A percentile compares a stretch with the other conserved stretches of the same genome.
Evolutionary conservation across 352 stramenopile genomes (phyloP).

Genomic region (Phytophthora melonis): DNA sequence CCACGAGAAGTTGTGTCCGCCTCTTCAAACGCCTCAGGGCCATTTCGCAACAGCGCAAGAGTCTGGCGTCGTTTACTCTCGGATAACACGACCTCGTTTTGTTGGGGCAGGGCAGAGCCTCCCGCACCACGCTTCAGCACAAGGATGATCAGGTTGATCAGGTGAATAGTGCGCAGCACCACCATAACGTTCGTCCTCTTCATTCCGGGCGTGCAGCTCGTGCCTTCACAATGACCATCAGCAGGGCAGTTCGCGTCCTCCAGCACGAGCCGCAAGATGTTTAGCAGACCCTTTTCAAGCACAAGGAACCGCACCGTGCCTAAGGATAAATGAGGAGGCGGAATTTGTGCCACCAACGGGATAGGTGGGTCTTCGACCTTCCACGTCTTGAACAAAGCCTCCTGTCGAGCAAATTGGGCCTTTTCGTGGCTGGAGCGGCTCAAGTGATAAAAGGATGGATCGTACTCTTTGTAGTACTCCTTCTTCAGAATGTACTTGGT

Average conservation of each 20-base stretch:
- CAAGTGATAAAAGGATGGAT: constrained; percentile 84
- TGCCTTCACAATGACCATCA: constrained; percentile 33
- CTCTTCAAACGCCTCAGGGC: constrained; percentile 72
- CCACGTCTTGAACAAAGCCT: constrained; percentile 87
- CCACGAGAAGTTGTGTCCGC: constrained; percentile 50
- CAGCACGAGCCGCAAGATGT: constrained; percentile 72
- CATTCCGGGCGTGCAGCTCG: constrained; percentile 12
- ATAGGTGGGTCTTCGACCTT: constrained; percentile 76
- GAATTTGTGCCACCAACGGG: constrained; percentile 69
- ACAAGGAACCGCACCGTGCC: constrained; percentile 63
- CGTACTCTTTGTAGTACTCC: constrained; percentile 82
- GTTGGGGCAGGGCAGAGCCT: constrained; percentile 11
- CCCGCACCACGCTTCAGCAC: constrained; percentile 54
- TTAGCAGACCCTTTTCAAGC: constrained; percentile 68
- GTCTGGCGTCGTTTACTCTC: constrained; percentile 64
- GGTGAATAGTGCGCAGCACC: constrained; percentile 65
- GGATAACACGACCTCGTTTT: constrained; percentile 43
- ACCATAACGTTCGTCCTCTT: constrained; percentile 81
- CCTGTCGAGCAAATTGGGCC: constrained; percentile 78
- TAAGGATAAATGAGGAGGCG: constrained; percentile 64
- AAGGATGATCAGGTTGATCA: constrained; percentile 76
- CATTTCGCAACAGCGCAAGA: constrained; percentile 59
- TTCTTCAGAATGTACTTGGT: constrained; percentile 85
- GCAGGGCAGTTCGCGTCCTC: constrained; percentile 54
- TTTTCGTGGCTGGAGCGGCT: constrained; percentile 82